Evolutionary conservation across 2,329 filamentous ascomycete species (phyloP).

Genomic region (Alternaria hordeiaustralica): DNA sequence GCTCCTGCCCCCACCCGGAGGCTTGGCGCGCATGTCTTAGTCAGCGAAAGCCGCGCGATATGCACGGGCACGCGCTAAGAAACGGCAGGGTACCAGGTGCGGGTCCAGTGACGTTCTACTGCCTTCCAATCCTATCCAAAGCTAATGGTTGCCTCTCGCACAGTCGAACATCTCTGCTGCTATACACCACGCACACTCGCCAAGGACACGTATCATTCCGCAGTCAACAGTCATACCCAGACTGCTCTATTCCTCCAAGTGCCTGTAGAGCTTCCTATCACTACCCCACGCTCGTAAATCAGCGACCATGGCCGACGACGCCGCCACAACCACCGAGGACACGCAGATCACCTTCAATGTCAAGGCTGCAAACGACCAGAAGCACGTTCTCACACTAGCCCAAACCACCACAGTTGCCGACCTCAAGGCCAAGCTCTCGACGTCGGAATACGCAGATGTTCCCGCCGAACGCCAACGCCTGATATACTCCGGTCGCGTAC

Average conservation of each 20-base stretch:
- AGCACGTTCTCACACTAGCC: constrained; percentile 81
- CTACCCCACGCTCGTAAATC: constrained; percentile 12
- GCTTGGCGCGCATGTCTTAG: constrained; percentile 2
- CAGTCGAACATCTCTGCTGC: constrained; percentile 13
- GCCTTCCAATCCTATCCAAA: constrained; percentile 35
- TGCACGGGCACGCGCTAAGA: constrained; percentile 19
- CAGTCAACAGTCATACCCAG: neutral
- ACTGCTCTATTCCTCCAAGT: neutral
- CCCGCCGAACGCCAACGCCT: constrained; percentile 88
- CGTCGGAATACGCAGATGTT: constrained; percentile 82
- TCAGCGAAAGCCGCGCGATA: constrained; percentile 8
- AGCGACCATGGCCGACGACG: constrained; percentile 68
- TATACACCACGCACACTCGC: constrained; percentile 1
- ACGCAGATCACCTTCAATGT: constrained; percentile 92
- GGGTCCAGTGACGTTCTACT: constrained; percentile 34
- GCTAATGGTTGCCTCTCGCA: constrained; percentile 9
- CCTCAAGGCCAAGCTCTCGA: constrained; percentile 86
- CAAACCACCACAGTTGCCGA: constrained; percentile 79
- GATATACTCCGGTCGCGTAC: constrained; percentile 95
- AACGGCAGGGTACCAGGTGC: constrained; percentile 14
- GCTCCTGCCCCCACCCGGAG: constrained; percentile 3
- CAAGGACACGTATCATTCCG: constrained; percentile 6
- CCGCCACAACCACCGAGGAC: constrained; percentile 63
- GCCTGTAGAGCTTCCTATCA: constrained; percentile 4
- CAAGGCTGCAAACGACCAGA: constrained; percentile 92